These are phyloP conservation scores for Penstemon newberryi DNA, from an alignment of 257 asterid species.

Conservation along the genomic window DNA sequence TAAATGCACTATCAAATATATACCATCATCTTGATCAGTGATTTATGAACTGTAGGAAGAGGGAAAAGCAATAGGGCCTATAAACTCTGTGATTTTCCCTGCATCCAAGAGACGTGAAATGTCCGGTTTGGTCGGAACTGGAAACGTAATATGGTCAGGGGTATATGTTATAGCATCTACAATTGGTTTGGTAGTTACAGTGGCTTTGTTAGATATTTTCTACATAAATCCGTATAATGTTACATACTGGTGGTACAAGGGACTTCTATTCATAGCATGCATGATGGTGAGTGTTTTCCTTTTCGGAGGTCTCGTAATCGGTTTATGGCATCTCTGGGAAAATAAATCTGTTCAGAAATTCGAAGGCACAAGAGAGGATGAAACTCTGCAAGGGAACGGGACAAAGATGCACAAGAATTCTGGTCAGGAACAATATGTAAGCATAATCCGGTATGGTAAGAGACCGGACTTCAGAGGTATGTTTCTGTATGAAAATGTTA, in stretches of 20 bases:
- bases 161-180: conserved; percentile 55
- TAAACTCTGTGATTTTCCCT: conserved; percentile 32
- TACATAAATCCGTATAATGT: conserved; percentile 62
- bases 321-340: conserved; percentile 75
- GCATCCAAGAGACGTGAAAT: conserved; percentile 47
- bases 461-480: conserved; percentile 80
- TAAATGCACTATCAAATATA: not conserved
- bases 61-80: conserved; percentile 45
- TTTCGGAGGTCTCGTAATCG: conserved; percentile 71
- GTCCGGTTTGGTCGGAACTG: conserved; percentile 82
- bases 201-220: conserved; percentile 42
- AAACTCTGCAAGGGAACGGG: conserved; percentile 15
- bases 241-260: conserved; percentile 64
- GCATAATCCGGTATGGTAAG: conserved; percentile 50
- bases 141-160: conserved; percentile 81
- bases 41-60: conserved; percentile 58
- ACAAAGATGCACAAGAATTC: conserved; percentile 26
- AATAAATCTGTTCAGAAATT: conserved; percentile 33
- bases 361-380: conserved; percentile 16
- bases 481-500: not conserved
- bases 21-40: not conserved
- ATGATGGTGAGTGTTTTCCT: conserved; percentile 55
- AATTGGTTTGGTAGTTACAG: conserved; percentile 51
- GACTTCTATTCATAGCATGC: conserved; percentile 57
- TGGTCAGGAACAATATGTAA: conserved; percentile 35